Evolutionary conservation across 2,329 filamentous ascomycete genomes (phyloP), one percentile per base, ranked within the genome.

Genomic region (Venturia oleaginea): DNA sequence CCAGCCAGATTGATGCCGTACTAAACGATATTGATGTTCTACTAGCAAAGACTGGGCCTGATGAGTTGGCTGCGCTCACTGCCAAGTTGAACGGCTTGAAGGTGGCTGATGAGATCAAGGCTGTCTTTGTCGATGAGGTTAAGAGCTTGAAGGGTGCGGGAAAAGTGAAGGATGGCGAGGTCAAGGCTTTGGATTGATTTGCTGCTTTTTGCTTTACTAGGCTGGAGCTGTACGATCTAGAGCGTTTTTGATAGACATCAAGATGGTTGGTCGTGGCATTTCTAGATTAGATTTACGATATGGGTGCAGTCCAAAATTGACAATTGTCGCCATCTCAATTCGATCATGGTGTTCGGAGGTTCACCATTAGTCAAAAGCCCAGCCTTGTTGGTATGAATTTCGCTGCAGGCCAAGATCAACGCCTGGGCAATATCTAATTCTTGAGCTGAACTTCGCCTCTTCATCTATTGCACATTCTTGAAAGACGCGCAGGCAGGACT

Each of bases 31-130:
- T 96, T 60, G 95, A 99, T 73, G 80, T 88, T 27, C 78, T 99
- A 67, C 91, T 96, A 79, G 82, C 82, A 77, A 96, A 93, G 84
- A 86, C 96, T 69, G 92, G 96, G 69, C 81, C 89, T 64, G 93
- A 97, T 70, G 92, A 97, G 83, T 86, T 97, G 71, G 92, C 92
- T 48, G 84, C 83, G 27, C 80, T 99, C 65, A 91, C 92, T 42
- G 82, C 80, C 71, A 93, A 93, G 80, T 85, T 99, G 66, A 88
- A 86, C 71, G 85, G 86, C 55, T 85, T 84, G 71, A 95, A 90
- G 76, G 86, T 93, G 67, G 86, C 86, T 24, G 86, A 84, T 68
- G 90, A 92, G 76, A 93, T 99, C 77, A 97, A 95, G 85, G 79
- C 78, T 64, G 86, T 92, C 63, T 97, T 92, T 84, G 80, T 79